Evolutionary conservation across 306 rosid species (phyloP), one percentile per base, ranked within the genome.

Genomic region (Potentilla sterilis): DNA sequence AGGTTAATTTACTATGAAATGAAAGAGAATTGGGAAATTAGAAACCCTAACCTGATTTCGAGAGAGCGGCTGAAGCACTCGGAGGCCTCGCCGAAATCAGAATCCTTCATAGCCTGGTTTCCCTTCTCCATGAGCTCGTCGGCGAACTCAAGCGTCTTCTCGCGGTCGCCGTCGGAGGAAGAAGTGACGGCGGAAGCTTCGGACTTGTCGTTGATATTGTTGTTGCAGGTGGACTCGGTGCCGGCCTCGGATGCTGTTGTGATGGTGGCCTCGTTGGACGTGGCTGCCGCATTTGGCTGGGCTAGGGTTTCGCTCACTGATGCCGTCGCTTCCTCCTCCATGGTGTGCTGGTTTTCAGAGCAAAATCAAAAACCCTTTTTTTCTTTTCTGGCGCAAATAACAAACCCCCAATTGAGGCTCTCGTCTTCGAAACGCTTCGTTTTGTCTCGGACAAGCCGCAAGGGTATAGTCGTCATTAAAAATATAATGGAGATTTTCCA

Each of bases 51-150:
- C 99, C 97, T 92, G 84, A 92, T 95, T 81, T 95, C 99, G 1
- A 95, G 91, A 80, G 93, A 91, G 75, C 97, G 97, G 89, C 97
- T 95, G 75, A 84, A 95, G 87, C 83, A 92, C 37, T 95, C 97
- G 62, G 89, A 83, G 54, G 97, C 97, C 79, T 92, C 97, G 40
- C 12, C 74, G 77, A 69, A 89, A 89, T 95, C 97, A 41, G 68
- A 57, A 19, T 85, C 90, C 52, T 89, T 92, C 78, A 92, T 83
- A 44, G 99, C 97, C 70, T 77, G 57, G 77, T 83, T 78, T 8
- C 97, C 99, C 55, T 83, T 88, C 54, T 84, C 92, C 89, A 84
- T 85, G 82, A 95, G 54, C 79, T 92, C 93, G 34, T 81, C 88
- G 38, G 92, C 82, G 49, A 65, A 58, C 64, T 86, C 93, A 75